Evolutionary conservation across 768 basidiomycete species (phyloP), one percentile per base, ranked within the genome.

Genomic region (Chlorophyllum brunneum): DNA sequence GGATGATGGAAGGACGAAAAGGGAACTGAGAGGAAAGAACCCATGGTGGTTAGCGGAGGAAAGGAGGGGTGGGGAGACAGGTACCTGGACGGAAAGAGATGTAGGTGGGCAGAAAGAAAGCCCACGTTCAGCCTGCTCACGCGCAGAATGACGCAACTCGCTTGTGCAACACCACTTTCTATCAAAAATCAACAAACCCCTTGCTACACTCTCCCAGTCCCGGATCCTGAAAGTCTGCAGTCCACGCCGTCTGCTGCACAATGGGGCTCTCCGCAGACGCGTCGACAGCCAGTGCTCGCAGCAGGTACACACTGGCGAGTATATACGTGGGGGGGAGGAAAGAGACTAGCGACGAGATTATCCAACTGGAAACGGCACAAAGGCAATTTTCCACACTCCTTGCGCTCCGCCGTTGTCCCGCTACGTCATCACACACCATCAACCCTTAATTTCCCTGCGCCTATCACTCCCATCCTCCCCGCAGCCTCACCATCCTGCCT

Each of bases 111-210:
- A 43, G 31, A 23, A 43, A 36, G 22, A 40, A 31, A 40, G 48
- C 48, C 39, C 37, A 31, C 48, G 48, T 29, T 16, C 39, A 40
- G 48, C 26, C 48, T 40, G 48, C 48, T 49, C 37, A 49, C 37
- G n/a, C 48, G 48, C 37, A 49, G 24, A 52, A 52, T 52, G 51
- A 52, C 51, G 51, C 42, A 52, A 44, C 48, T 40, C 48, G 48
- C 48, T 49, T 49, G 48, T 13, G 40, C 48, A 39, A n/a, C 45
- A 47, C 45, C 45, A 47, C 45, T 47, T 36, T 47, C 31, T 47
- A 49, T 49, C 39, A 49, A 37, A 30, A 49, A 49, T 49, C 48
- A 49, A 31, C 38, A 39, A 24, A 26, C 20, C 27, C 33, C 23
- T 40, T 31, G 37, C 27, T 30, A 23, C 22, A 39, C 16, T 39